A percentile compares a stretch with the other conserved stretches of the same genome.
Conservation (phyloP, 306 rosid genomes). For the Chamaecrista fasciculata region DNA sequence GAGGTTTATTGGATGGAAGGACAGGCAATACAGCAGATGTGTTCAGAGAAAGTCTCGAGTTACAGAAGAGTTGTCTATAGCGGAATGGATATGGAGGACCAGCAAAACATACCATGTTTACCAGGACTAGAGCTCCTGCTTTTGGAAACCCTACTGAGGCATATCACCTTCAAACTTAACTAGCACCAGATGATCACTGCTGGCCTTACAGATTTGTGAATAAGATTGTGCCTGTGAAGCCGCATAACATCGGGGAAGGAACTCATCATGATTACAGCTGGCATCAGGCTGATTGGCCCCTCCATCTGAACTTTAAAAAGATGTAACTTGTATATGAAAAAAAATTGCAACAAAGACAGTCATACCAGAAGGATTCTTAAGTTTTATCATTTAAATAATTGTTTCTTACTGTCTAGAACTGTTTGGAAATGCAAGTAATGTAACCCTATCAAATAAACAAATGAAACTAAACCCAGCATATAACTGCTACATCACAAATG, state of each 20-base stretch:
- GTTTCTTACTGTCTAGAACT: not conserved
- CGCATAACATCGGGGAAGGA: constrained; percentile 12
- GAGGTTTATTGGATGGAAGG: constrained; percentile 20
- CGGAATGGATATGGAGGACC: constrained; percentile 3
- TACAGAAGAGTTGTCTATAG: constrained; percentile 30
- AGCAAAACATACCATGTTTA: constrained; percentile 28
- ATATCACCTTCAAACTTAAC: constrained; percentile 17
- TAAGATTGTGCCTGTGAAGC: constrained; percentile 13
- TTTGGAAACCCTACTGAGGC: not conserved
- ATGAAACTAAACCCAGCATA: not conserved
- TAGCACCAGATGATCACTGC: constrained; percentile 6
- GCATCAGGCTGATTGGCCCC: not conserved
- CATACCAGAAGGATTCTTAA: not conserved
- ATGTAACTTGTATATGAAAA: not conserved
- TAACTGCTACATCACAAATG: not conserved
- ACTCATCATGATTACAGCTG: not conserved
- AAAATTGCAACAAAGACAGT: not conserved
- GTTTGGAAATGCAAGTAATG: not conserved
- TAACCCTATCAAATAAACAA: not conserved
- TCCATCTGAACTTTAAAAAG: not conserved
- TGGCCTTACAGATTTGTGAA: constrained; percentile 13
- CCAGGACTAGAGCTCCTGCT: not conserved
- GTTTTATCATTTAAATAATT: not conserved
- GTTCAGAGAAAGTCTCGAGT: constrained; percentile 28
- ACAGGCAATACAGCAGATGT: constrained; percentile 24